Base-by-base conservation (phyloP, 2,329 filamentous ascomycete species). In the Penicillium sp. region DNA sequence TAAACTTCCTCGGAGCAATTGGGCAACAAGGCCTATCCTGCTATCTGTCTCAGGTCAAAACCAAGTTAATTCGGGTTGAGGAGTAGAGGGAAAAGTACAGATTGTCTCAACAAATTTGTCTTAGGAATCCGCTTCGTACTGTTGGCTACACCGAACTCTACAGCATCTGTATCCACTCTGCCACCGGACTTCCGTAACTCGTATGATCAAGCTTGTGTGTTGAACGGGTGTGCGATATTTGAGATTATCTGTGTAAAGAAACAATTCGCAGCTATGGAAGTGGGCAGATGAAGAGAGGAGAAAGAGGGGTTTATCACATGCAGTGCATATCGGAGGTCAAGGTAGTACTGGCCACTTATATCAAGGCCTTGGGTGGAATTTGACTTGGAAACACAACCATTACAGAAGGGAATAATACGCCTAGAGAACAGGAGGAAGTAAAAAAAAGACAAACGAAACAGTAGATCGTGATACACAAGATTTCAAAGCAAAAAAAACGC, bases 391-490 rank as follows among this genome's bases (percentile, higher is more conserved):
- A 42, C 27, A 42, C 47, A 38, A 37, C 42, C 41, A 52, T 40
- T 39, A 16, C 48, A 37, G 32, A 23, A 25, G 31, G 23, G 9
- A 48, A 35, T 44, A 21, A 35, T 42, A 51, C 41, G 27, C 27
- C 39, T 42, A 50, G n/a, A 48, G 15, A 25, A 39, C 29, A 49
- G 52, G 35, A 34, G 25, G 23, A 4, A 44, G 47, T 41, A 50
- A 23, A 54, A 27, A 27, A 44, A 45, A 50, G 27, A 54, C 41
- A 51, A 47, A 52, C 31, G 23, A 49, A 50, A 44, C 47, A 21
- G 31, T 60, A 52, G 47, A 59, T 55, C 44, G 37, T 54, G 34
- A 56, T 52, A 59, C 51, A 58, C 44, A 54, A 50, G 27, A 54
- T 46, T 46, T 21, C 35, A 32, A 38, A 45, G 49, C 25, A 48